phyloP scores from a whole-genome alignment of 805 yeast genomes.

The Lachancea fermentati region DNA sequence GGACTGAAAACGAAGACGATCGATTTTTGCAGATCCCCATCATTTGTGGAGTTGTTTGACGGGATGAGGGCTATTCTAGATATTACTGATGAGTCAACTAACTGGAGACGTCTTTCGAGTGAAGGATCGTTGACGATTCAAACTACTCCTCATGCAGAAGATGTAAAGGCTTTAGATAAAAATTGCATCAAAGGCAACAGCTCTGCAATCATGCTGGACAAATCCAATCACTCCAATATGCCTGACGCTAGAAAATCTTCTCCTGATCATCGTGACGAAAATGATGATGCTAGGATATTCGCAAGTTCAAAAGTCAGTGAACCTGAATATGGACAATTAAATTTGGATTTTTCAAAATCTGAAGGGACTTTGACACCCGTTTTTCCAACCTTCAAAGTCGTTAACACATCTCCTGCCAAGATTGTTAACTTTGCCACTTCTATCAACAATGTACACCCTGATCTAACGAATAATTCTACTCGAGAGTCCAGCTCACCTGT shows the following conservation, averaged over 20 bases:
- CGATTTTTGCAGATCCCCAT: slow-evolving; percentile 21
- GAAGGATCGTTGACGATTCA: slow-evolving; percentile 16
- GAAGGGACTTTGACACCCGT: neutral
- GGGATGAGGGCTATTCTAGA: slow-evolving; percentile 30
- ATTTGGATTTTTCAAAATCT: neutral
- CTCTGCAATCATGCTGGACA: too few relatives aligned
- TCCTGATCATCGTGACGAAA: too few relatives aligned
- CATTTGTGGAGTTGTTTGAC: slow-evolving; percentile 28
- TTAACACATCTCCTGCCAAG: slow-evolving; percentile 20
- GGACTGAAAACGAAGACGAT: neutral
- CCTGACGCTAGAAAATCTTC: too few relatives aligned
- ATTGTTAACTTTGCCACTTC: slow-evolving; percentile 3
- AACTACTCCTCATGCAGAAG: slow-evolving; percentile 4
- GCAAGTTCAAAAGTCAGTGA: slow-evolving; percentile 1
- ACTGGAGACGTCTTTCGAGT: slow-evolving; percentile 28
- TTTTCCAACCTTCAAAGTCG: slow-evolving; percentile 16
- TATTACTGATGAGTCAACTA: slow-evolving; percentile 28
- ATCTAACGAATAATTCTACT: too few relatives aligned
- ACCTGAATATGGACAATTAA: neutral
- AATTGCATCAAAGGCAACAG: too few relatives aligned
- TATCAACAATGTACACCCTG: slow-evolving; percentile 7
- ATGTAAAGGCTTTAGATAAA: neutral
- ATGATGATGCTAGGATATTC: too few relatives aligned
- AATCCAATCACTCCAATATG: too few relatives aligned
- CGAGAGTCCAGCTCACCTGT: neutral